Base-by-base conservation (phyloP, 176 grass and related monocot genomes). In the Tillandsia leiboldiana region DNA sequence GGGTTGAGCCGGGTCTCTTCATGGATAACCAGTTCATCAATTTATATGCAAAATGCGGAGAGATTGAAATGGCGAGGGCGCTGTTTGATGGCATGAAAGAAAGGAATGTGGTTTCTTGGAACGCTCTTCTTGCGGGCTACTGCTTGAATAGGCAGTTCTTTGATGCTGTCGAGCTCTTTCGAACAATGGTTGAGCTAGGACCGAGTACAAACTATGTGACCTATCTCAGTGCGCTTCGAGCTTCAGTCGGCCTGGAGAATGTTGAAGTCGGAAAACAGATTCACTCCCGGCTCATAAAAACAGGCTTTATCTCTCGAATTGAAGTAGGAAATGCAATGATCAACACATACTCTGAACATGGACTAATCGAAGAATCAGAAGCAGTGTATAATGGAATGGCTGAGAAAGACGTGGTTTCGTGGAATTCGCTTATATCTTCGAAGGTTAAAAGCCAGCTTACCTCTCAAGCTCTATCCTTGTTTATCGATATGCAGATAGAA, bases 91-190 rank as follows among this genome's bases (percentile, higher is more conserved):
- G 20, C 15, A 72, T 79, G 77, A n/a, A 26, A 8, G 26, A 79
- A 2, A 56, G 77, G 69, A 79, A 79, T 54, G 77, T 79, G 10
- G 57, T 79, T 51, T 79, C 77, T 23, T 79, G 77, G 77, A 79
- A 79, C 13, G 77, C 68, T 28, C 69, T 79, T 17, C 62, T 79
- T 12, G 63, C 77, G 1, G 68, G 77, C 18, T 79, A 66, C 69
- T 66, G 70, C 48, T 66, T 59, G 28, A 79, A 79, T 54, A 51
- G 8, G 8, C 27, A 42, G 26, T 17, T 72, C 29, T 13, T 53
- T 28, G 77, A 71, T 27, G 77, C 77, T 17, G 10, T 65, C 4
- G 6, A 17, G 11, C 61, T 79, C 48, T 72, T 79, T n/a, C 20
- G n/a, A 11, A 28, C 50, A 50, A 79, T 79, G 77, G 51, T 72